Percentiles rank a stretch among this genome's conserved stretches.
phyloP scores from a whole-genome alignment of 306 rosid genomes.

The Heteromeles arbutifolia region DNA sequence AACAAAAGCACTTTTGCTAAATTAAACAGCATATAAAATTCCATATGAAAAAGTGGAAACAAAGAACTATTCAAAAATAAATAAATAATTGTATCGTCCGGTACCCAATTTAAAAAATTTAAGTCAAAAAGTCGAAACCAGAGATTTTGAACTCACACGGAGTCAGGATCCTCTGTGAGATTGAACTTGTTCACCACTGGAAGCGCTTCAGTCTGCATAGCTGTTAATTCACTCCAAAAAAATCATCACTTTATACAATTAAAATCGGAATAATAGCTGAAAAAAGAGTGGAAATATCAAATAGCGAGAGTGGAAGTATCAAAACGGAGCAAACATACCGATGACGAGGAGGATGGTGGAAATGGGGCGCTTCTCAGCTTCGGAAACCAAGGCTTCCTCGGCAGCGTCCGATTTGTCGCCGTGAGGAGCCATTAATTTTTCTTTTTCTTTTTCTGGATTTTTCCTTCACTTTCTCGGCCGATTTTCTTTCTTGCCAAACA shows the following conservation, averaged over 20 bases:
- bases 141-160: constrained; percentile 44
- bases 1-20: not conserved
- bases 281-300: not conserved
- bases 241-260: not conserved
- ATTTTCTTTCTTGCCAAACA: not conserved
- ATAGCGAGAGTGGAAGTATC: not conserved
- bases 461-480: not conserved
- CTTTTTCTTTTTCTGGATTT: not conserved
- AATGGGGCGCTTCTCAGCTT: constrained; percentile 36
- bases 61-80: too few relatives aligned
- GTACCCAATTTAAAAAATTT: not conserved
- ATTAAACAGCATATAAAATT: too few relatives aligned
- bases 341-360: constrained; percentile 62
- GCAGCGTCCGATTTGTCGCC: constrained; percentile 38
- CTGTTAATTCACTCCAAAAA: constrained; percentile 25
- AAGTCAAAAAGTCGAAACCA: not conserved
- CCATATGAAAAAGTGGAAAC: too few relatives aligned
- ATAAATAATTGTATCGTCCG: too few relatives aligned
- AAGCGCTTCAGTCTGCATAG: constrained; percentile 97
- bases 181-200: constrained; percentile 67
- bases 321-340: constrained; percentile 29
- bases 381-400: constrained; percentile 35
- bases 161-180: constrained; percentile 50
- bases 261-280: not conserved
- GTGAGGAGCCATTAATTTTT: constrained; percentile 33